Evolutionary conservation across 371 early-diverging fungal genomes (phyloP), one percentile per base, ranked within the genome.

Genomic region (Nematocida sp.): DNA sequence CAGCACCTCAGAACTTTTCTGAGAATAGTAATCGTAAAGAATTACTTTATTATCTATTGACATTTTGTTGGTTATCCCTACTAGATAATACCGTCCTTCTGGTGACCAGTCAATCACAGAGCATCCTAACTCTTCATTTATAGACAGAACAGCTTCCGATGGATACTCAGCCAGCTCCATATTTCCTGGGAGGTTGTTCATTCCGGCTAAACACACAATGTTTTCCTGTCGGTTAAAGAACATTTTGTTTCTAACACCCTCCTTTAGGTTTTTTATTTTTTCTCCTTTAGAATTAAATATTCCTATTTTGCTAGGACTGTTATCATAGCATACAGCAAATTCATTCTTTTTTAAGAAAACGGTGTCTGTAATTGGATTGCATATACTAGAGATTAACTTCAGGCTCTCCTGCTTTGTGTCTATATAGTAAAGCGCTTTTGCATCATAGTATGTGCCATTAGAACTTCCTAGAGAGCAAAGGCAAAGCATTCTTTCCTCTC

Each of bases 1-100:
- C 9, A 73, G 20, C 46, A 72, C 72, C 66, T 78, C 78, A 20
- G 61, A 39, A 18, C 85, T 75, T 58, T 78, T 72, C 58, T 84
- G 72, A n/a, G 87, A 87, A 72, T 84, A 87, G 69, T 87, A 88
- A 66, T 88, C 88, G 72, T 78, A 88, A 11, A 86, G 64, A 2
- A 50, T 40, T 20, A 86, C 76, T 75, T 80, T 84, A 62, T 88
- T 88, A 61, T 86, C 86, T n/a, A 73, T 78, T 72, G 85, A 83
- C 62, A 88, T 78, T 60, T 83, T 83, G 50, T 86, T 85, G 4
- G 86, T 86, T 13, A 83, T 83, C 7, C 76, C 73, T 33, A 85
- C 85, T 66, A 82, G 72, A 64, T 86, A 86, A 72, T 84, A 85
- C 42, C 76, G 57, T n/a, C 85, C 87, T 40, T 71, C 66, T 20